These are phyloP conservation scores for Sporothrix curviconia DNA, from an alignment of 2,329 filamentous ascomycete genomes.

Conservation along the genomic window DNA sequence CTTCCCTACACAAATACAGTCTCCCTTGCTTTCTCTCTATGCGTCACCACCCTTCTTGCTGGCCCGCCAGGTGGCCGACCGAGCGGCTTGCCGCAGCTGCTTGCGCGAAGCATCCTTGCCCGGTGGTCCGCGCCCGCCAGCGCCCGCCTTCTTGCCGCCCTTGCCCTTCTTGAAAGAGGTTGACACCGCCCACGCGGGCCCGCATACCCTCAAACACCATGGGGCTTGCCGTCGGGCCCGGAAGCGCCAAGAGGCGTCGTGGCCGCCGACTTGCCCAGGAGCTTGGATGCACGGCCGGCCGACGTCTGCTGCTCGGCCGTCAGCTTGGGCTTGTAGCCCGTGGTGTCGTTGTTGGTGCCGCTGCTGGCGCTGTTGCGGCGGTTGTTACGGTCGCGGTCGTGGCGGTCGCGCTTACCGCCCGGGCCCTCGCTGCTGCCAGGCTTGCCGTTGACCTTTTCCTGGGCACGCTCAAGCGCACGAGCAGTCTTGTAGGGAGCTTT, in stretches of 20 bases:
- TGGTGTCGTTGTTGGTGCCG: conserved; percentile 27
- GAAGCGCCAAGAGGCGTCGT: neutral
- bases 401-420: neutral
- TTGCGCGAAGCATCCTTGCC: conserved; percentile 38
- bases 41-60: conserved; percentile 13
- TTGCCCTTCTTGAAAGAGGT: conserved; percentile 33
- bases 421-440: neutral
- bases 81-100: conserved; percentile 26
- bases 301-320: conserved; percentile 61
- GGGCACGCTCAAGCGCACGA: conserved; percentile 40
- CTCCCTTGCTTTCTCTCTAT: neutral
- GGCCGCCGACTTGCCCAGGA: conserved; percentile 63
- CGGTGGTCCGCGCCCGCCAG: neutral
- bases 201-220: conserved; percentile 79
- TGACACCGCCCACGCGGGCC: conserved; percentile 61
- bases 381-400: no score
- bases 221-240: conserved; percentile 34
- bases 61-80: conserved; percentile 18
- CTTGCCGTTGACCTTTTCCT: conserved; percentile 1
- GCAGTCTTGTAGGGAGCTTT: conserved; percentile 62
- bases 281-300: conserved; percentile 65
- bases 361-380: conserved; percentile 17
- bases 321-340: conserved; percentile 61
- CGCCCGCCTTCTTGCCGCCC: conserved; percentile 37
- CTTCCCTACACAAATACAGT: neutral